Evolutionary conservation across 139 green algal genomes (phyloP).

Genomic region (Coelastrella sp.): DNA sequence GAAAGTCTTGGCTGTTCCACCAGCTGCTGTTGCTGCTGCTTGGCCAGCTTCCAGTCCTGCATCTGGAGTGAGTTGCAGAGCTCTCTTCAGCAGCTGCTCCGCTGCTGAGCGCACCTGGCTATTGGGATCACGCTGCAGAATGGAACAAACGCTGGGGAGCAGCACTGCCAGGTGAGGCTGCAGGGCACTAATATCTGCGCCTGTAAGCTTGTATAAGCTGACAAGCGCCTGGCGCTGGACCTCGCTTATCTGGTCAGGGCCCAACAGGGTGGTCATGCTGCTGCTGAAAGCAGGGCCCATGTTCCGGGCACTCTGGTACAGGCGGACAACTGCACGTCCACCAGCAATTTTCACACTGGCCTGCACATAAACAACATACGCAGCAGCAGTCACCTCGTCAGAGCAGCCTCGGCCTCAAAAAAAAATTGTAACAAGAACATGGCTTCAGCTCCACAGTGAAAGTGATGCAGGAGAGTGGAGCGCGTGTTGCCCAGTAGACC

Average conservation of each 20-base stretch:
- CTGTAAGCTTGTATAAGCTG: slow-evolving; percentile 64
- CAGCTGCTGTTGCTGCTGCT: slow-evolving; percentile 53
- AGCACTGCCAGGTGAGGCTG: slow-evolving; percentile 68
- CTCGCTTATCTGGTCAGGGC: slow-evolving; percentile 78
- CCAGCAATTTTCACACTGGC: slow-evolving; percentile 68
- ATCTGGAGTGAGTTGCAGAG: slow-evolving; percentile 45
- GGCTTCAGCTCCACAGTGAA: no score
- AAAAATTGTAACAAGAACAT: no score
- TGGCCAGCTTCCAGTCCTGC: slow-evolving; percentile 57
- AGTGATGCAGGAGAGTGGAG: no score
- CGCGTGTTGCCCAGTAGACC: no score
- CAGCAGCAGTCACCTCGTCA: no score
- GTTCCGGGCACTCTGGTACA: slow-evolving; percentile 45
- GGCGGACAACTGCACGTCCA: slow-evolving; percentile 57
- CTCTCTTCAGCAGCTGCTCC: slow-evolving; percentile 52
- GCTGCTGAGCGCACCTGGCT: slow-evolving; percentile 34
- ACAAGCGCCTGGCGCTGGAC: slow-evolving; percentile 75
- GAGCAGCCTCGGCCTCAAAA: no score
- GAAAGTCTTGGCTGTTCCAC: slow-evolving; percentile 59
- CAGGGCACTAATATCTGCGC: slow-evolving; percentile 46
- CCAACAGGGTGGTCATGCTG: slow-evolving; percentile 72
- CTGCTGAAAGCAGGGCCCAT: slow-evolving; percentile 44
- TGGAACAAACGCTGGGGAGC: slow-evolving; percentile 69
- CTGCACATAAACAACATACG: slow-evolving; percentile 3
- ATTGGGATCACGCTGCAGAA: slow-evolving; percentile 54